Conservation (phyloP, 805 yeast species). For the baker's yeast (Saccharomyces cerevisiae) region DNA sequence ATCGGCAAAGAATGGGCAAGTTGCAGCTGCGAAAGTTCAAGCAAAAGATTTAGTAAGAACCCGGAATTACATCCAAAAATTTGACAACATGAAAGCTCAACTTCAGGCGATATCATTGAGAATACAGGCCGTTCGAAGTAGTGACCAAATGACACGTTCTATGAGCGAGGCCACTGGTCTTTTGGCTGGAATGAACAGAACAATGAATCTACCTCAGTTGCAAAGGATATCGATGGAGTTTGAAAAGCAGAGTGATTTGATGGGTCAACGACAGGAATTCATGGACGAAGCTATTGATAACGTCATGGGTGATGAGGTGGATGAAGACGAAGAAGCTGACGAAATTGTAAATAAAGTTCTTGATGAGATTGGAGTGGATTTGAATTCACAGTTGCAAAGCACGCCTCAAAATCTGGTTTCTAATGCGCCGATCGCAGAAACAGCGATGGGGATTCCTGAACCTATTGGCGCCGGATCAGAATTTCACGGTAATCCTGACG, state of each 20-base stretch:
- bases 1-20: conserved; percentile 84
- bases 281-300: conserved; percentile 98
- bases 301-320: conserved; percentile 85
- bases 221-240: conserved; percentile 90
- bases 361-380: conserved; percentile 92
- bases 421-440: conserved; percentile 11
- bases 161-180: conserved; percentile 90
- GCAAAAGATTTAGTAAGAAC: conserved; percentile 93
- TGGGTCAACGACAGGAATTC: conserved; percentile 98
- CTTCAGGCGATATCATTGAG: conserved; percentile 88
- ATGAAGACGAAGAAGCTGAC: conserved; percentile 83
- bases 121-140: conserved; percentile 83
- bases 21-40: conserved; percentile 84
- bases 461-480: conserved; percentile 35
- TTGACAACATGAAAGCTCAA: conserved; percentile 89
- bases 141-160: conserved; percentile 89
- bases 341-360: conserved; percentile 85
- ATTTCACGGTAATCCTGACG: conserved; percentile 43
- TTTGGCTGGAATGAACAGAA: conserved; percentile 77
- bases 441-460: conserved; percentile 12
- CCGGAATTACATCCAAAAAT: conserved; percentile 69
- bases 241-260: conserved; percentile 85
- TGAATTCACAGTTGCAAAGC: conserved; percentile 41
- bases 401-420: conserved; percentile 35
- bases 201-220: conserved; percentile 85